These are phyloP conservation scores for Syzygium aromaticum DNA, from an alignment of 345 rosid genomes.

Conservation along the genomic window DNA sequence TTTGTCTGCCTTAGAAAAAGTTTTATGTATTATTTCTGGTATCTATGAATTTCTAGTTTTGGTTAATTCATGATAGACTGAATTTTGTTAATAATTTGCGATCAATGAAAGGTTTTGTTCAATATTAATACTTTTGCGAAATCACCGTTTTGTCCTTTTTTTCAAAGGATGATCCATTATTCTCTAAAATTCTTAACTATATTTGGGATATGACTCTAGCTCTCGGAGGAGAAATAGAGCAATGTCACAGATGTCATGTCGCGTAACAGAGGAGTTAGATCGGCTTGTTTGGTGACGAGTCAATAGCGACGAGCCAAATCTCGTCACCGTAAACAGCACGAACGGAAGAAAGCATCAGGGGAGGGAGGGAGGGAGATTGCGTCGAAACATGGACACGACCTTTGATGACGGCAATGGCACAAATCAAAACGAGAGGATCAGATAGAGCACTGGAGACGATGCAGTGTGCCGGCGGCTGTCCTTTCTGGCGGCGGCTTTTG, in stretches of 20 bases:
- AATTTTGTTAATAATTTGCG: not conserved
- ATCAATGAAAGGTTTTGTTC: not conserved
- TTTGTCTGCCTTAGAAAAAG: not conserved
- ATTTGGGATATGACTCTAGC: not conserved
- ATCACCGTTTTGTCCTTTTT: not conserved
- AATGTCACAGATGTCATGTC: not conserved
- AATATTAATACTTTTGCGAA: not conserved
- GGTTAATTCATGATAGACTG: not conserved
- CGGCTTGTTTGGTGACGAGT: not conserved
- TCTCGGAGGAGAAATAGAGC: not conserved
- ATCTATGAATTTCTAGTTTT: not conserved
- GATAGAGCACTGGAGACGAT: not conserved
- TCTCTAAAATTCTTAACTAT: not conserved
- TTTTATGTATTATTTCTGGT: not conserved
- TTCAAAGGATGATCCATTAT: not conserved
- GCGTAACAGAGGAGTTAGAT: not conserved
- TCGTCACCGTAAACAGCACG: not conserved
- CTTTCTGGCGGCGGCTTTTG: not conserved
- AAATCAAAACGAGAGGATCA: not conserved
- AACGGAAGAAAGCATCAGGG: not conserved
- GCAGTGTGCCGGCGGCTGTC: not conserved
- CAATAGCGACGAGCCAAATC: not conserved
- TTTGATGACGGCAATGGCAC: not conserved
- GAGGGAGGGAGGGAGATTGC: not conserved
- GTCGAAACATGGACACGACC: not conserved